Percentiles rank a stretch among this genome's conserved stretches.
Conservation (phyloP, 805 yeast genomes). For the Teunomyces barrocoloradensis region DNA sequence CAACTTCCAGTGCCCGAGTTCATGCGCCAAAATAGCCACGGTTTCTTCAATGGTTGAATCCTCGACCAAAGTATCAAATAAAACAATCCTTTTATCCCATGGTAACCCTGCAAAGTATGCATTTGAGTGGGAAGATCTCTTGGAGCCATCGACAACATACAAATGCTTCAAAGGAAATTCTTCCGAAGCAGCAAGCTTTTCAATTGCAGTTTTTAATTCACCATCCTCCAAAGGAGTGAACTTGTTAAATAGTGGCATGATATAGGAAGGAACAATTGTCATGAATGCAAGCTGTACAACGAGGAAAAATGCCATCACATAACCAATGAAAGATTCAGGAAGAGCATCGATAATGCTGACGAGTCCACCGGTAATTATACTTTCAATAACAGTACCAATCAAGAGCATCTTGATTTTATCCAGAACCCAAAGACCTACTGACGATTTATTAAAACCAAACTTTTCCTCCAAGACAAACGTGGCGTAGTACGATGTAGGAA, state of each 20-base stretch:
- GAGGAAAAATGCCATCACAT: conserved; percentile 70
- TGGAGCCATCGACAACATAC: conserved; percentile 92
- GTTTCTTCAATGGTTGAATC: conserved; percentile 75
- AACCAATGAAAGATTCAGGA: conserved; percentile 79
- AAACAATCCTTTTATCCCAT: conserved; percentile 93
- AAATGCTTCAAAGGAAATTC: conserved; percentile 84
- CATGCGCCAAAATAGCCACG: conserved; percentile 96
- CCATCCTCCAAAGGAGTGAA: conserved; percentile 89
- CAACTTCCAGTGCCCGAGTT: conserved; percentile 96
- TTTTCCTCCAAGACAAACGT: conserved; percentile 89
- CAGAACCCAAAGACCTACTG: conserved; percentile 66
- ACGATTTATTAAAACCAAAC: conserved; percentile 90
- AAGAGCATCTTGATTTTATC: conserved; percentile 68
- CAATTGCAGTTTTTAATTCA: conserved; percentile 78
- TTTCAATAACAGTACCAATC: conserved; percentile 52
- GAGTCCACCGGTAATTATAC: conserved; percentile 70
- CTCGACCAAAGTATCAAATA: conserved; percentile 86
- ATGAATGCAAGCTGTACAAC: conserved; percentile 71
- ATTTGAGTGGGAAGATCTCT: conserved; percentile 92
- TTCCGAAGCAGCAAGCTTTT: conserved; percentile 69
- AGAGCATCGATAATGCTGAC: conserved; percentile 77
- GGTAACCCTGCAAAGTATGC: conserved; percentile 97
- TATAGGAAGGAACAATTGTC: conserved; percentile 77
- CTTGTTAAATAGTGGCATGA: conserved; percentile 91
- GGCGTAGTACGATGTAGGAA: conserved; percentile 73